Base-by-base conservation (phyloP, 2,329 filamentous ascomycete species). In the Claviceps spartinae region DNA sequence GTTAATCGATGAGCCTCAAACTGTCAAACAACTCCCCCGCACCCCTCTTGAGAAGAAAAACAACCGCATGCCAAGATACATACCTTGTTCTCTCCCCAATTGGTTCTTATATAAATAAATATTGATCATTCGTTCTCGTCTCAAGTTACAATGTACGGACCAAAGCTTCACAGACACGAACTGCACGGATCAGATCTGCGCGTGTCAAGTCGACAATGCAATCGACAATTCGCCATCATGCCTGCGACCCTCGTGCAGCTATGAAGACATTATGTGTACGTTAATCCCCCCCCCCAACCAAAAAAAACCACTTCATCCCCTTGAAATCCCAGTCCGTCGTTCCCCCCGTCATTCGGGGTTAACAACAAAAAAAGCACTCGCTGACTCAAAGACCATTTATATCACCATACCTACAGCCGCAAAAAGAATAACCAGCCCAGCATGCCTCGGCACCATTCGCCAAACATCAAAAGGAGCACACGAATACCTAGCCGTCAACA, bases 171-270 rank as follows among this genome's bases (percentile, higher is more conserved):
- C 47, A 16, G 16, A 44, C 24, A 47, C 36, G 13, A 16, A 22
- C 18, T 53, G 52, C 24, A 42, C 47, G 14, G 18, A 50, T 18
- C 22, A n/a, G 16, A 14, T 9, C 3, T 53, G 52, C 37, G 52
- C 52, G 2, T 53, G 52, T 18, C 16, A 48, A 24, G 48, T 53
- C 18, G 52, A 53, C n/a, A 1, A 18, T 11, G 47, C 52, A 16
- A 30, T 53, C 14, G 52, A 53, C 20, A 18, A 42, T 50, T 24
- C 52, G 16, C 5, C 47, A 20, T 47, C 24, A 9, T 47, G 52
- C 24, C 36, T 50, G 2, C 41, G 48, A 38, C 22, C 14, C 8
- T 36, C 42, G 2, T 53, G 52, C 26, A 20, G 42, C 9, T 53
- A 36, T n/a, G 11, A 18, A 16, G 47, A 53, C 14, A 50, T 47